Evolutionary conservation across 192 early-diverging fungal genomes (phyloP).

Genomic region (Backusella tarrabulga): DNA sequence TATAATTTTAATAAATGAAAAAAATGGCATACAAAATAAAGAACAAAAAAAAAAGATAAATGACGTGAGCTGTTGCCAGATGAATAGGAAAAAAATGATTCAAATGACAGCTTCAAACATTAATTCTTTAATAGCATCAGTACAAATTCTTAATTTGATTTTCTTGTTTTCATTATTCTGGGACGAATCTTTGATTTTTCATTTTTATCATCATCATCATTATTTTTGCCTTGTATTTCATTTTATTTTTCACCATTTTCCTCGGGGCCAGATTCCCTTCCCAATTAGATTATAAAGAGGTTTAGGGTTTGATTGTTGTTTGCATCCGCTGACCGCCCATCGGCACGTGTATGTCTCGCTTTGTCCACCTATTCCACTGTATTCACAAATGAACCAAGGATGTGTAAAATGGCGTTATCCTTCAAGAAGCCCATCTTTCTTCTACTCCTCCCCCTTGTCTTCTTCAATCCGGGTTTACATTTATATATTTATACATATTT

Average conservation of each 20-base stretch:
- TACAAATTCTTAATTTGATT: neutral
- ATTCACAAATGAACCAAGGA: neutral
- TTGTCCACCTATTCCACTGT: conserved; percentile 10
- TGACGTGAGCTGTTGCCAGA: conserved; percentile 3
- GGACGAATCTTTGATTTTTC: no score
- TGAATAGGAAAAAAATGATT: neutral
- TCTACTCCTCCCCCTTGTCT: neutral
- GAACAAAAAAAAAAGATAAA: neutral
- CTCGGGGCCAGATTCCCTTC: conserved; percentile 2
- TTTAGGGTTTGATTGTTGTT: neutral
- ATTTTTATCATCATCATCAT: no score
- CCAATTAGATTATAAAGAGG: conserved; percentile 4
- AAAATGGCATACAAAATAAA: neutral
- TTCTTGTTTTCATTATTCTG: neutral
- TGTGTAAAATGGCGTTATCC: neutral
- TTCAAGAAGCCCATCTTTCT: neutral
- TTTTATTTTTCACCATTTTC: neutral
- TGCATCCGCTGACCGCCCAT: neutral
- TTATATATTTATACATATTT: neutral
- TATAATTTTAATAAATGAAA: conserved; percentile 3
- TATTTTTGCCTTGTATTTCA: neutral
- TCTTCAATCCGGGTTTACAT: neutral
- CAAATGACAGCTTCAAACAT: neutral
- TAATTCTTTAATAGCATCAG: neutral
- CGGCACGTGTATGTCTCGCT: conserved; percentile 1